Percentiles rank a stretch among this genome's conserved stretches.
phyloP scores from a whole-genome alignment of 2,329 filamentous ascomycete species.

The Curvularia sp. region DNA sequence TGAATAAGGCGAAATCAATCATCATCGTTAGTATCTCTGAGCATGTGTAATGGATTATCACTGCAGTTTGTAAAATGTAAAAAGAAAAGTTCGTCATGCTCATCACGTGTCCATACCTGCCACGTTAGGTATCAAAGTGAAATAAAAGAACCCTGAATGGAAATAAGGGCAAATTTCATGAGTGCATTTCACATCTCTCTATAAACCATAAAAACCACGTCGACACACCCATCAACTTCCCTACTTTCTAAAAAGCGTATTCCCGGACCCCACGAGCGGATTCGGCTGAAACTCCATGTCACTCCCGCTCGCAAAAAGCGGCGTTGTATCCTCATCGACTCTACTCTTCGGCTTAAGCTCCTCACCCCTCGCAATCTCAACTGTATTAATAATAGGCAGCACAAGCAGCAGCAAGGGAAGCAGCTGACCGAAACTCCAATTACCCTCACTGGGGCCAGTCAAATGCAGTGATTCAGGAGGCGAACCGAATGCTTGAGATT shows the following conservation, averaged over 20 bases:
- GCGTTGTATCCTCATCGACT: constrained; percentile 51
- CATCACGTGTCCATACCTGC: not conserved
- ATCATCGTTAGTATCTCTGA: not conserved
- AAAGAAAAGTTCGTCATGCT: too few species aligned
- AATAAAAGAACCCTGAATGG: too few species aligned
- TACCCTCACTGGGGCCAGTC: constrained; percentile 60
- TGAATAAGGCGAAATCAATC: not conserved
- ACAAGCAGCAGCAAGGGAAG: constrained; percentile 65
- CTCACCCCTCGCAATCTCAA: constrained; percentile 66
- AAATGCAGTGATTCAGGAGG: constrained; percentile 57
- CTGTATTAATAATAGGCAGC: constrained; percentile 65
- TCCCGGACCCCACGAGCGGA: constrained; percentile 50
- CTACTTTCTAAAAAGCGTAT: constrained; percentile 31
- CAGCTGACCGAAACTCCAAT: constrained; percentile 70
- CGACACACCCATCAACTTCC: not conserved
- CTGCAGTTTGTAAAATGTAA: not conserved
- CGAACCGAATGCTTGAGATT: constrained; percentile 66
- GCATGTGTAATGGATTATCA: not conserved
- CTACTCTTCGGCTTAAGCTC: constrained; percentile 53
- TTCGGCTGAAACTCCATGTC: constrained; percentile 59
- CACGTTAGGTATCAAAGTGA: too few species aligned
- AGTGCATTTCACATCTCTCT: too few species aligned
- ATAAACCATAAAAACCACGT: not conserved
- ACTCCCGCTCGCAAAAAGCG: constrained; percentile 39
- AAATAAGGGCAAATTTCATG: too few species aligned